A percentile compares a stretch with the other conserved stretches of the same genome.
Evolutionary conservation across 164 flowering plant species (phyloP).

Genomic region (Magnolia changhungtana): DNA sequence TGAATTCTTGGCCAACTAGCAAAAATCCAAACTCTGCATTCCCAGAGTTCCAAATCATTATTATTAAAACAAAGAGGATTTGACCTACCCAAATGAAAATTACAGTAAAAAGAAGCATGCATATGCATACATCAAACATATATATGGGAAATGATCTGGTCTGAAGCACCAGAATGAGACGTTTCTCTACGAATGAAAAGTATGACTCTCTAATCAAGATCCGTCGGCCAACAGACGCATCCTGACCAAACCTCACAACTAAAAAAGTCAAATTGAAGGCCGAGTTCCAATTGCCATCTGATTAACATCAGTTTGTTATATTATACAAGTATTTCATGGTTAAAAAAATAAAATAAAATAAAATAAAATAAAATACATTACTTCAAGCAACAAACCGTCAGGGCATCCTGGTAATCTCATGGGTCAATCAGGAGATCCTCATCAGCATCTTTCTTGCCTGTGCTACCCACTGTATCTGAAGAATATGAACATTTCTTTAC

Average conservation of each 20-base stretch:
- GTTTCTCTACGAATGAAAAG: no score
- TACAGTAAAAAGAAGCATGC: neutral
- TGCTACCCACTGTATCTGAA: no score
- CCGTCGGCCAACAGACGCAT: neutral
- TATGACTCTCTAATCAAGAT: no score
- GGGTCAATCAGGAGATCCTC: no score
- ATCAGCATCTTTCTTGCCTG: no score
- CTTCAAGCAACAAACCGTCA: no score
- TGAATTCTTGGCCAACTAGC: constrained; percentile 75
- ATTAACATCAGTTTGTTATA: neutral
- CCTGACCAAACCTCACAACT: neutral
- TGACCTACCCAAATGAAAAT: neutral
- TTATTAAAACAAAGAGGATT: neutral
- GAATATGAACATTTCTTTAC: no score
- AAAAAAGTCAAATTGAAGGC: neutral
- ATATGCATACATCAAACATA: neutral
- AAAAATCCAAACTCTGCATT: constrained; percentile 88
- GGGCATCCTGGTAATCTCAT: no score
- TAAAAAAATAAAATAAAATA: no score
- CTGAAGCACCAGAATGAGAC: neutral
- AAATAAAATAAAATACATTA: no score
- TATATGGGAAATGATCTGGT: neutral
- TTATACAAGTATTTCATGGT: no score
- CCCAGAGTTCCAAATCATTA: constrained; percentile 2
- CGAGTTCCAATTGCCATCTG: neutral